These are phyloP conservation scores for Podaxis carcinomalis DNA, from an alignment of 768 basidiomycete species.

Conservation along the genomic window DNA sequence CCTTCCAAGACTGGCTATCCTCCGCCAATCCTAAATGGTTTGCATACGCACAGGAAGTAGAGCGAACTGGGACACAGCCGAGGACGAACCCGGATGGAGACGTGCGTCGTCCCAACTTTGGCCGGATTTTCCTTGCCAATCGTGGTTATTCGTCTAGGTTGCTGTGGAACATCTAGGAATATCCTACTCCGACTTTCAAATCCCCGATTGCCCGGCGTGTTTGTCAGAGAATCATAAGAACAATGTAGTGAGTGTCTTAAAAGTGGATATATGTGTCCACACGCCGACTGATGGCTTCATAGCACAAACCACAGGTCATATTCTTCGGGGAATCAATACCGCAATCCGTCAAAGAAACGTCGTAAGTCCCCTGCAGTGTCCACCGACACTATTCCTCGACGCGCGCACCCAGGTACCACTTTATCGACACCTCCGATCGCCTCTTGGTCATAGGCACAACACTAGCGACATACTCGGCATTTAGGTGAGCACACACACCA, in stretches of 20 bases:
- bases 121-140: neutral
- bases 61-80: conserved; percentile 50
- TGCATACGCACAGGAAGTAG: conserved; percentile 59
- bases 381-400: neutral
- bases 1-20: conserved; percentile 74
- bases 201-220: conserved; percentile 77
- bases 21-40: conserved; percentile 78
- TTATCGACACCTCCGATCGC: conserved; percentile 57
- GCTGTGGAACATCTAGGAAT: conserved; percentile 68
- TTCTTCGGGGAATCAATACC: conserved; percentile 92
- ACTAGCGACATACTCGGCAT: conserved; percentile 91
- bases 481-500: conserved; percentile 55
- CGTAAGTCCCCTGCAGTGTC: conserved; percentile 41
- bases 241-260: conserved; percentile 45
- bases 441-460: conserved; percentile 86
- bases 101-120: conserved; percentile 37
- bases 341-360: conserved; percentile 56
- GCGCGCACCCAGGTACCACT: conserved; percentile 39
- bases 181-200: conserved; percentile 70
- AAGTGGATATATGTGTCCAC: neutral
- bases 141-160: conserved; percentile 46
- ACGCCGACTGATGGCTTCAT: conserved; percentile 5
- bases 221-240: conserved; percentile 50
- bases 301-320: conserved; percentile 80
- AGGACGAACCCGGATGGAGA: conserved; percentile 94